Conservation (phyloP, 2,329 filamentous ascomycete genomes). For the Verticillium nubilum region DNA sequence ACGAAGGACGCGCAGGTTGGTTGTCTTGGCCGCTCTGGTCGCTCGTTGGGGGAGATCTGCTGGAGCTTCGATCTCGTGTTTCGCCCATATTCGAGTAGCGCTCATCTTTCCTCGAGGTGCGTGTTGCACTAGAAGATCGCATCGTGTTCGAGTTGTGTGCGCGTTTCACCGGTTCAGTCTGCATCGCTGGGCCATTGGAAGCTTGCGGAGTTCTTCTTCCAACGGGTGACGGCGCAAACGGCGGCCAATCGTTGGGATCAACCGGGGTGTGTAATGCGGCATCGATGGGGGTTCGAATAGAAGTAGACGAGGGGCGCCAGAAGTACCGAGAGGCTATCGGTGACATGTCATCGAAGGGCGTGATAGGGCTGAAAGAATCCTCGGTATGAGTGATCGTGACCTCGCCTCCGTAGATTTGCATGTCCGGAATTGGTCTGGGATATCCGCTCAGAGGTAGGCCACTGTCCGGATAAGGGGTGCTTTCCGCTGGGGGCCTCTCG, state of each 20-base stretch:
- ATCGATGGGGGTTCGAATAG: background rate
- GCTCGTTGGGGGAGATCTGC: background rate
- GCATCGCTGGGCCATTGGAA: constrained; percentile 1
- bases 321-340: constrained; percentile 12
- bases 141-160: background rate
- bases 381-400: constrained; percentile 7
- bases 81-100: background rate
- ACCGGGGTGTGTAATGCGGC: constrained; percentile 12
- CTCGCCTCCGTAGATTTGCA: constrained; percentile 13
- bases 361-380: constrained; percentile 8
- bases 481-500: constrained; percentile 1
- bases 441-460: constrained; percentile 14
- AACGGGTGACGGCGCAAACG: background rate
- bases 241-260: background rate
- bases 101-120: background rate
- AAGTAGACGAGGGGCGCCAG: constrained; percentile 12
- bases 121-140: background rate
- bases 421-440: constrained; percentile 9
- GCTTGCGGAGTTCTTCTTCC: background rate
- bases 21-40: background rate
- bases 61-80: background rate
- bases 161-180: background rate
- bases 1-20: constrained; percentile 16
- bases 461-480: constrained; percentile 10
- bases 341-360: constrained; percentile 14